phyloP scores from a whole-genome alignment of 352 stramenopile genomes.

The Phytophthora chlamydospora region DNA sequence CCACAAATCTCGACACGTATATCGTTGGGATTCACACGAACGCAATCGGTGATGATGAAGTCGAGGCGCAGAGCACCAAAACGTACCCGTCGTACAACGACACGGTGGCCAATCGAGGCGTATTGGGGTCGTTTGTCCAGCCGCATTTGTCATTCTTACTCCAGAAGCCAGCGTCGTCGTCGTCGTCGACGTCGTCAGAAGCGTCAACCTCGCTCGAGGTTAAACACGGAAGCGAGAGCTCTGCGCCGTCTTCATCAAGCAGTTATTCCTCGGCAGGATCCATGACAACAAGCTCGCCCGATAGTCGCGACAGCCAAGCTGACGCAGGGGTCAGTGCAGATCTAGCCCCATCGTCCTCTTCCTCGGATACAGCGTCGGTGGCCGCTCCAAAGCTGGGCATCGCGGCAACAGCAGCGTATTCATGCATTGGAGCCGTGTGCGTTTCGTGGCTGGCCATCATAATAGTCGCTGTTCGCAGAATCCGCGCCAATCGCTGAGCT shows the following conservation, averaged over 20 bases:
- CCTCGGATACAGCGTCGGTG: conserved; percentile 17
- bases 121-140: conserved; percentile 60
- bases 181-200: conserved; percentile 7
- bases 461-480: conserved; percentile 52
- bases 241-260: conserved; percentile 9
- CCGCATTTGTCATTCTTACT: conserved; percentile 48
- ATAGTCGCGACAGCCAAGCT: background rate
- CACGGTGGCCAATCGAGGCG: conserved; percentile 51
- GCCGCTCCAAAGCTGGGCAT: conserved; percentile 22
- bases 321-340: conserved; percentile 12
- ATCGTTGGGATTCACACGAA: conserved; percentile 70
- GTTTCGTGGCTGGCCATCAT: conserved; percentile 55
- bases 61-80: conserved; percentile 3
- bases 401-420: conserved; percentile 44
- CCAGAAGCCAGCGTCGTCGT: conserved; percentile 2
- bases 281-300: conserved; percentile 8
- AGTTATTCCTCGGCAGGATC: conserved; percentile 6
- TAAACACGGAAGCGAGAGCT: background rate
- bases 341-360: conserved; percentile 18
- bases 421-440: conserved; percentile 59
- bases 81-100: conserved; percentile 37
- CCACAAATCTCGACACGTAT: conserved; percentile 59
- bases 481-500: conserved; percentile 22
- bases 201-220: conserved; percentile 1
- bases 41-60: conserved; percentile 35